phyloP scores from a whole-genome alignment of 352 stramenopile genomes.

The Phytophthora pini region DNA sequence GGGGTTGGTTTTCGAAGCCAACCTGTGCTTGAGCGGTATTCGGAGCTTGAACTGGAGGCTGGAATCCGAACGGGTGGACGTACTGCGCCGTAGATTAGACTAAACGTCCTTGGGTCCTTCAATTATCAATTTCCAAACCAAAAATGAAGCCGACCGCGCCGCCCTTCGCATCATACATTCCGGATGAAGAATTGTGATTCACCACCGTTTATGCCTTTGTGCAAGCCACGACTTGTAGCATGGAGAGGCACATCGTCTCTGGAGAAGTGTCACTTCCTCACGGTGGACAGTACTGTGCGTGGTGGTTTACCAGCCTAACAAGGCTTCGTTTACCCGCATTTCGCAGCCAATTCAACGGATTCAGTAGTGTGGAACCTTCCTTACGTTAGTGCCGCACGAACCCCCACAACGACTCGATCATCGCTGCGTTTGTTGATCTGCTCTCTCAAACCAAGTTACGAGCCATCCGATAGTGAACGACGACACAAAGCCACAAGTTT shows the following conservation, averaged over 20 bases:
- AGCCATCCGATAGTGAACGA: not conserved
- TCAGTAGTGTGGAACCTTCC: not conserved
- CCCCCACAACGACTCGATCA: constrained; percentile 11
- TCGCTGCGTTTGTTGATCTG: constrained; percentile 5
- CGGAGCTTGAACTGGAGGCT: too few relatives aligned
- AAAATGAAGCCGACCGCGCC: too few relatives aligned
- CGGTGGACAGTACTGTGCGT: constrained; percentile 4
- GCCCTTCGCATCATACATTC: too few relatives aligned
- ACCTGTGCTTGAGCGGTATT: too few relatives aligned
- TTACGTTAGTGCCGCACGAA: not conserved
- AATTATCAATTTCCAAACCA: too few relatives aligned
- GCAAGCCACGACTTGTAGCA: not conserved
- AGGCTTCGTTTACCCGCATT: constrained; percentile 7
- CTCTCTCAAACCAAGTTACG: not conserved
- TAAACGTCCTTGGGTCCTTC: too few relatives aligned
- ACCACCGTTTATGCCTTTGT: not conserved
- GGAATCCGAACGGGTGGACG: too few relatives aligned
- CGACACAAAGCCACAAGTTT: constrained; percentile 17
- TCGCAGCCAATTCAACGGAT: constrained; percentile 9
- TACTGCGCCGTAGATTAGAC: too few relatives aligned
- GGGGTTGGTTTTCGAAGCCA: too few relatives aligned
- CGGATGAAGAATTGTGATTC: too few relatives aligned
- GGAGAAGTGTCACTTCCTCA: not conserved
- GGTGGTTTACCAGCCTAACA: not conserved
- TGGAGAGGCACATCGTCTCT: not conserved